phyloP scores from a whole-genome alignment of 2,329 filamentous ascomycete species.

The Corynespora cassiicola region DNA sequence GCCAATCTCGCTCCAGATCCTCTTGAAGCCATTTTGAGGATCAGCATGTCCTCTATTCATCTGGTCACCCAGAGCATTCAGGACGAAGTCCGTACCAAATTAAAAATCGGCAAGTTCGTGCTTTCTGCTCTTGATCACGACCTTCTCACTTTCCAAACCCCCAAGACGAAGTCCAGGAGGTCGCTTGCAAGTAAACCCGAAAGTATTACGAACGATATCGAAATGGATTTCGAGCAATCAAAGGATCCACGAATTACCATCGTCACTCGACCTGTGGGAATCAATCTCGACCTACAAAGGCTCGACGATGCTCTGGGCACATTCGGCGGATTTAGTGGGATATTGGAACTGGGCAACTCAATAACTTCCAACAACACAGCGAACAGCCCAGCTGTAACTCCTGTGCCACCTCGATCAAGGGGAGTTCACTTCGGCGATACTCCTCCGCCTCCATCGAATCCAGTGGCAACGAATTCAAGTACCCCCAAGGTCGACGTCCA shows the following conservation, averaged over 20 bases:
- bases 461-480: slow-evolving; percentile 18
- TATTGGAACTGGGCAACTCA: slow-evolving; percentile 86
- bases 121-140: slow-evolving; percentile 57
- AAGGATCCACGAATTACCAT: slow-evolving; percentile 61
- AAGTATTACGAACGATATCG: slow-evolving; percentile 36
- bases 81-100: slow-evolving; percentile 24
- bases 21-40: slow-evolving; percentile 34
- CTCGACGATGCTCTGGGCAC: slow-evolving; percentile 87
- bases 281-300: slow-evolving; percentile 78
- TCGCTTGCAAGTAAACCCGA: slow-evolving; percentile 26
- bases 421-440: slow-evolving; percentile 65
- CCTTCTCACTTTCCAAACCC: slow-evolving; percentile 58
- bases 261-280: slow-evolving; percentile 76
- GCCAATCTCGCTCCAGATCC: slow-evolving; percentile 30
- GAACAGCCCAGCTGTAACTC: slow-evolving; percentile 41
- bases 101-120: slow-evolving; percentile 50
- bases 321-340: slow-evolving; percentile 90
- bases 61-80: slow-evolving; percentile 25
- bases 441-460: slow-evolving; percentile 33
- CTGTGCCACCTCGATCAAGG: slow-evolving; percentile 42
- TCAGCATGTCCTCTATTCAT: slow-evolving; percentile 29
- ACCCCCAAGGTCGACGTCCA: slow-evolving; percentile 73
- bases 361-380: slow-evolving; percentile 74
- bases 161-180: slow-evolving; percentile 31
- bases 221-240: slow-evolving; percentile 38